These are phyloP conservation scores for Trichoderma orchidacearum DNA, from an alignment of 495 filamentous ascomycete species.

Conservation along the genomic window DNA sequence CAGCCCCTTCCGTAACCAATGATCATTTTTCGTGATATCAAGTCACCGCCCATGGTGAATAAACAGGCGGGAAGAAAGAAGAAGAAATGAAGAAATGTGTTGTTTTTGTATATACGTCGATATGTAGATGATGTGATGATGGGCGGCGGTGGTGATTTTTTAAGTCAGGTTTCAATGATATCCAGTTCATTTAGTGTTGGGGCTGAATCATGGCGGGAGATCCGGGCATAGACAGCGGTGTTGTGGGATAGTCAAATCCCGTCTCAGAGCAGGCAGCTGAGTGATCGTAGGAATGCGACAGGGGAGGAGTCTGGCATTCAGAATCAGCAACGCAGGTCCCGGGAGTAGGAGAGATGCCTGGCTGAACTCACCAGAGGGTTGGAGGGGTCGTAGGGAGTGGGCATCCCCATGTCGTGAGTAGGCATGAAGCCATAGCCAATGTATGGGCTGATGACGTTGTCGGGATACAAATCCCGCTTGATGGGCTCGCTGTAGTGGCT, in stretches of 20 bases:
- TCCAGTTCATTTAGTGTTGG: neutral
- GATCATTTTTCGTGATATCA: neutral
- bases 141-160: neutral
- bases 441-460: conserved; percentile 61
- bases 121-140: neutral
- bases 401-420: conserved; percentile 55
- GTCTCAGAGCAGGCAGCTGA: conserved; percentile 49
- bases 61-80: neutral
- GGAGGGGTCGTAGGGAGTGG: conserved; percentile 47
- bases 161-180: neutral
- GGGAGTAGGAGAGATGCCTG: conserved; percentile 18
- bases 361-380: conserved; percentile 55
- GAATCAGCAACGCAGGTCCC: conserved; percentile 33
- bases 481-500: conserved; percentile 46
- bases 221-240: conserved; percentile 53
- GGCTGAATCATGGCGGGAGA: conserved; percentile 39
- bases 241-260: conserved; percentile 48
- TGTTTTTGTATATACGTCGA: neutral
- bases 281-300: conserved; percentile 69
- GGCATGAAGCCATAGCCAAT: conserved; percentile 64
- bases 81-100: neutral
- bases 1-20: neutral
- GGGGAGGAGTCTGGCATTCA: conserved; percentile 60
- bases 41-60: neutral
- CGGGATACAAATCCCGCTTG: conserved; percentile 44